Conservation (phyloP, 2,329 filamentous ascomycete genomes). For the Amauroascus niger region DNA sequence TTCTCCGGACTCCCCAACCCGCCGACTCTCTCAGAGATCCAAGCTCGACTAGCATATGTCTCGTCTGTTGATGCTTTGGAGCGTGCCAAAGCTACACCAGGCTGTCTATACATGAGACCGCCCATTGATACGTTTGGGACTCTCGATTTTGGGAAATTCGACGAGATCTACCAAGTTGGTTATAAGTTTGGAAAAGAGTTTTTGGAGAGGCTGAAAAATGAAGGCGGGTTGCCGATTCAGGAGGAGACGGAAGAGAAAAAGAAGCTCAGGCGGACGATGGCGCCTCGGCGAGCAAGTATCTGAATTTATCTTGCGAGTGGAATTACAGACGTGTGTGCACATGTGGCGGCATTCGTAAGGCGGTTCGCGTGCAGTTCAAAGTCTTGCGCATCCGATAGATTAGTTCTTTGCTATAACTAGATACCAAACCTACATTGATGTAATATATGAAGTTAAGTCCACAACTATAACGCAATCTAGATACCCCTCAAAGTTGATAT, state of each 20-base stretch:
- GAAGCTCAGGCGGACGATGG: slow-evolving; percentile 66
- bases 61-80: slow-evolving; percentile 90
- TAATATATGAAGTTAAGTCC: no score
- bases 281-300: slow-evolving; percentile 68
- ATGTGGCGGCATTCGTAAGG: neutral
- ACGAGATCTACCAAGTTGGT: slow-evolving; percentile 87
- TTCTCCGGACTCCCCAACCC: slow-evolving; percentile 83
- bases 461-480: no score
- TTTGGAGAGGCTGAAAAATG: slow-evolving; percentile 62
- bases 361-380: no score
- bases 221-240: slow-evolving; percentile 62
- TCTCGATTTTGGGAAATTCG: slow-evolving; percentile 92
- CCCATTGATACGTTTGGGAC: slow-evolving; percentile 91
- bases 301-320: slow-evolving; percentile 28
- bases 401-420: no score
- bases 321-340: neutral
- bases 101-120: slow-evolving; percentile 92
- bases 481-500: no score
- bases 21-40: slow-evolving; percentile 89
- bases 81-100: slow-evolving; percentile 78
- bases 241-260: slow-evolving; percentile 70
- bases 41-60: slow-evolving; percentile 88
- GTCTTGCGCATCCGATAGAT: no score
- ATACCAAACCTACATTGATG: no score
- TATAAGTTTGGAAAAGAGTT: slow-evolving; percentile 78